These are phyloP conservation scores for Pseudocercospora fuligena DNA, from an alignment of 2,329 filamentous ascomycete species.

Conservation along the genomic window DNA sequence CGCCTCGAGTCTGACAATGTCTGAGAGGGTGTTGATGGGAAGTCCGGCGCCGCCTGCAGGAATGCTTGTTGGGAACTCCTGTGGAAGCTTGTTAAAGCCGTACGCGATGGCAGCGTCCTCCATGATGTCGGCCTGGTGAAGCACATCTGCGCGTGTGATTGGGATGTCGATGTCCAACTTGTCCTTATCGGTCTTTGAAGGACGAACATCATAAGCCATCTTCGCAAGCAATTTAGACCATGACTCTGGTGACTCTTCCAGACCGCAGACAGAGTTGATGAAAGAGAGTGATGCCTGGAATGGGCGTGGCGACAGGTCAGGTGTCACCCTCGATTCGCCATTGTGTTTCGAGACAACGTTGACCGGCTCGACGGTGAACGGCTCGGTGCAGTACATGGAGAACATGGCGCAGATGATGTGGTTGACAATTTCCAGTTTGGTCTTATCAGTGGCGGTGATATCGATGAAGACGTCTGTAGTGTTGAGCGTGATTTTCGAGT, in stretches of 20 bases:
- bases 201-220: slow-evolving; percentile 85
- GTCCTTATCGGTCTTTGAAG: slow-evolving; percentile 70
- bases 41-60: slow-evolving; percentile 86
- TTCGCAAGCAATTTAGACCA: slow-evolving; percentile 81
- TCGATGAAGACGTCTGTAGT: slow-evolving; percentile 97
- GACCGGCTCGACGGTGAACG: slow-evolving; percentile 91
- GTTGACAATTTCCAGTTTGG: slow-evolving; percentile 93
- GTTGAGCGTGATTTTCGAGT: slow-evolving; percentile 91
- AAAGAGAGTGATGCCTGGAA: slow-evolving; percentile 88
- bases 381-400: slow-evolving; percentile 83
- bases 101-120: slow-evolving; percentile 97
- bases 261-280: slow-evolving; percentile 89
- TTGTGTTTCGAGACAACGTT: slow-evolving; percentile 94
- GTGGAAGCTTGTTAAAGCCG: slow-evolving; percentile 94
- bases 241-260: slow-evolving; percentile 72
- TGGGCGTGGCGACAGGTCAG: slow-evolving; percentile 75
- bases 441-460: slow-evolving; percentile 92
- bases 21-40: slow-evolving; percentile 89
- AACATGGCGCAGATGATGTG: slow-evolving; percentile 99
- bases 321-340: slow-evolving; percentile 76
- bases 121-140: slow-evolving; percentile 98
- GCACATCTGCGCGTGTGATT: slow-evolving; percentile 87
- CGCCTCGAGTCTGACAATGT: slow-evolving; percentile 88
- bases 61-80: slow-evolving; percentile 82
- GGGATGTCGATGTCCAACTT: slow-evolving; percentile 79